These are phyloP conservation scores for Fragaria ananassa DNA, from an alignment of 306 rosid species.

Conservation along the genomic window DNA sequence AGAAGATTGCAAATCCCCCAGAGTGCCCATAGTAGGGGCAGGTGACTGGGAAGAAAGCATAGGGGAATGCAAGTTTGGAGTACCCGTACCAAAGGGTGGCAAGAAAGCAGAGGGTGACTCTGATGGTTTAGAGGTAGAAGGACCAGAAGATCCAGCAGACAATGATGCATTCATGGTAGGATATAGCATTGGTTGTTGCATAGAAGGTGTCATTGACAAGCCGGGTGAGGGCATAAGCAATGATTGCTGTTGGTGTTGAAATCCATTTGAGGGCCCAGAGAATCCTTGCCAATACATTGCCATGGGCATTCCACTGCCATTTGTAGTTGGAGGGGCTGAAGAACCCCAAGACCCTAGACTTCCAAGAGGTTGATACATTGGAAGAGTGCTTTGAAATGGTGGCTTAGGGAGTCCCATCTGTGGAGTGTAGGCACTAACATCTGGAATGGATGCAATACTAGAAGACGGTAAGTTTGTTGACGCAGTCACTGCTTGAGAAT, in stretches of 20 bases:
- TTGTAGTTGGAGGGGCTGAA: slow-evolving; percentile 66
- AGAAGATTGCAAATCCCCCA: slow-evolving; percentile 21
- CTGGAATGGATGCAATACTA: slow-evolving; percentile 57
- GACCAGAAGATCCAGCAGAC: slow-evolving; percentile 50
- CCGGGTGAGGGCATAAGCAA: slow-evolving; percentile 82
- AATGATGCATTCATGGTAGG: slow-evolving; percentile 55
- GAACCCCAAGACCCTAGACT: slow-evolving; percentile 80
- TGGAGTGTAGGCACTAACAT: slow-evolving; percentile 49
- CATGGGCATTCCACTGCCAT: slow-evolving; percentile 71
- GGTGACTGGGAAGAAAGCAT: slow-evolving; percentile 13
- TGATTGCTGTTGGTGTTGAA: slow-evolving; percentile 76
- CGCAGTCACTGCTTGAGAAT: slow-evolving; percentile 49
- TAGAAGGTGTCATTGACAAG: slow-evolving; percentile 60
- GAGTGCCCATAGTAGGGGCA: slow-evolving; percentile 10
- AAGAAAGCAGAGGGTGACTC: slow-evolving; percentile 36
- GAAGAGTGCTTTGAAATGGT: slow-evolving; percentile 63
- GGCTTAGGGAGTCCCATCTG: slow-evolving; percentile 73
- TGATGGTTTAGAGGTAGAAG: slow-evolving; percentile 15
- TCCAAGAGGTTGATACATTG: slow-evolving; percentile 86
- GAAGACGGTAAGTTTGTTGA: slow-evolving; percentile 61
- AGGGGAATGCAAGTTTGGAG: slow-evolving; percentile 21
- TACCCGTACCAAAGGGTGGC: slow-evolving; percentile 27
- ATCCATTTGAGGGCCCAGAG: slow-evolving; percentile 73
- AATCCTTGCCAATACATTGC: slow-evolving; percentile 98
- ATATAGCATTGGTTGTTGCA: slow-evolving; percentile 76